Percentiles rank a stretch among this genome's conserved stretches.
These are phyloP conservation scores for Orbilia blumenaviensis DNA, from an alignment of 2,329 filamentous ascomycete species.

Conservation along the genomic window DNA sequence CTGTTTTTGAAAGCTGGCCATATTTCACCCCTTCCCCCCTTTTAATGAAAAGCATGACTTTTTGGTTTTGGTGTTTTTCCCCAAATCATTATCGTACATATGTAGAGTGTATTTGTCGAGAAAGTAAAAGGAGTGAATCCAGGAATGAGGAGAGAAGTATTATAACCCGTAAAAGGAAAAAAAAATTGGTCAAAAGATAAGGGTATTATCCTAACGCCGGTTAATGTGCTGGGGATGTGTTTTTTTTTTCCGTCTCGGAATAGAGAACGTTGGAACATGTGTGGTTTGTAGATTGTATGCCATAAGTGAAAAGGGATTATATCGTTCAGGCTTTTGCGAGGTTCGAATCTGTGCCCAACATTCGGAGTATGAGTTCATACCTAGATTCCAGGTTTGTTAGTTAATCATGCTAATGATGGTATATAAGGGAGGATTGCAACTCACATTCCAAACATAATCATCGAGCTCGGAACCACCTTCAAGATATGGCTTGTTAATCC, in stretches of 20 bases:
- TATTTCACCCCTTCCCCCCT: not conserved
- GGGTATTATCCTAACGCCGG: slow-evolving; percentile 50
- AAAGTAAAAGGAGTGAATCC: slow-evolving; percentile 21
- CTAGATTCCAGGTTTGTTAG: not conserved
- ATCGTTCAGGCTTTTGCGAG: slow-evolving; percentile 21
- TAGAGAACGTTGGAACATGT: slow-evolving; percentile 9
- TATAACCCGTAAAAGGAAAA: slow-evolving; percentile 7
- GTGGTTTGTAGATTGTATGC: slow-evolving; percentile 9
- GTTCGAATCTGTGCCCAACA: slow-evolving; percentile 49
- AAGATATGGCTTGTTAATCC: slow-evolving; percentile 91
- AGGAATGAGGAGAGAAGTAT: slow-evolving; percentile 50
- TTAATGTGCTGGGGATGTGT: slow-evolving; percentile 38
- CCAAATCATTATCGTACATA: slow-evolving; percentile 35
- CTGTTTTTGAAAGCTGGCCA: not conserved
- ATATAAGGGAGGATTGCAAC: slow-evolving; percentile 19
- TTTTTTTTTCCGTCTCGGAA: not conserved
- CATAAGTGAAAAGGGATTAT: not conserved
- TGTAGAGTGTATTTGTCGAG: slow-evolving; percentile 27
- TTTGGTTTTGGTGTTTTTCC: not conserved
- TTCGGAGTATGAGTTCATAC: slow-evolving; percentile 52
- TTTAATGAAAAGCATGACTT: slow-evolving; percentile 15
- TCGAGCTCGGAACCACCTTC: slow-evolving; percentile 86
- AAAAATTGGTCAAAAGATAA: not conserved
- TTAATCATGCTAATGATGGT: not conserved
- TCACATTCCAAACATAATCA: slow-evolving; percentile 95